A percentile compares a stretch with the other conserved stretches of the same genome.
phyloP scores from a whole-genome alignment of 495 filamentous ascomycete genomes.

The Tetracladium setigerum region DNA sequence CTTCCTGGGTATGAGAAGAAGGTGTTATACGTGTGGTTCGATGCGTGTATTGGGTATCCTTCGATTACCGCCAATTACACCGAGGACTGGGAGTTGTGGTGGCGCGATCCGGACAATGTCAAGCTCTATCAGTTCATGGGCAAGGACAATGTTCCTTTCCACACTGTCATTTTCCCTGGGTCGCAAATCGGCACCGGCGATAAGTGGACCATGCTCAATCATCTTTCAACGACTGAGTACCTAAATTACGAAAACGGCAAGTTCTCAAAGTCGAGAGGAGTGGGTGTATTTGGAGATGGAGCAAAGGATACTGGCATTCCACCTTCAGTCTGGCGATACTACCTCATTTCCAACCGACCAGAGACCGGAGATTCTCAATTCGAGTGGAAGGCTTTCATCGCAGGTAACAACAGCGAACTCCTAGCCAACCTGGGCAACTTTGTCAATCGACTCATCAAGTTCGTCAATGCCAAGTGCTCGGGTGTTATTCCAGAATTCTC shows the following conservation, averaged over 20 bases:
- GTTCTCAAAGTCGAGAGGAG: constrained; percentile 84
- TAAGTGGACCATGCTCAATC: constrained; percentile 86
- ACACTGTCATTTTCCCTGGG: constrained; percentile 86
- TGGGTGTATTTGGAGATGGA: constrained; percentile 87
- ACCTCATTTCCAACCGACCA: constrained; percentile 78
- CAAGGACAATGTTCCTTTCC: constrained; percentile 95
- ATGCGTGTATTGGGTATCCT: constrained; percentile 93
- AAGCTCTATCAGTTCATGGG: constrained; percentile 96
- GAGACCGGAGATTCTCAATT: constrained; percentile 88
- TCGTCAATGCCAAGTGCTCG: constrained; percentile 68
- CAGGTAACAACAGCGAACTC: constrained; percentile 83
- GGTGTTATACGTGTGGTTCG: constrained; percentile 97
- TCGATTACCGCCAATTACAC: constrained; percentile 95
- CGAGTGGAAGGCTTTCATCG: constrained; percentile 78
- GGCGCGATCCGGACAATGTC: constrained; percentile 83
- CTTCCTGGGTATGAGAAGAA: constrained; percentile 51
- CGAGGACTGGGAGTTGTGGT: constrained; percentile 90
- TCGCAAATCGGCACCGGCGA: constrained; percentile 77
- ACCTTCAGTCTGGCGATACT: constrained; percentile 88
- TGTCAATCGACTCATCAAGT: constrained; percentile 89
- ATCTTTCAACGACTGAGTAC: constrained; percentile 88
- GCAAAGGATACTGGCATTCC: constrained; percentile 84
- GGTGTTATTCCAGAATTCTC: constrained; percentile 63
- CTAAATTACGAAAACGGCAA: constrained; percentile 94
- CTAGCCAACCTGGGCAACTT: constrained; percentile 91